Evolutionary conservation across 2,329 filamentous ascomycete genomes (phyloP).

Genomic region (Fusarium papillatum): DNA sequence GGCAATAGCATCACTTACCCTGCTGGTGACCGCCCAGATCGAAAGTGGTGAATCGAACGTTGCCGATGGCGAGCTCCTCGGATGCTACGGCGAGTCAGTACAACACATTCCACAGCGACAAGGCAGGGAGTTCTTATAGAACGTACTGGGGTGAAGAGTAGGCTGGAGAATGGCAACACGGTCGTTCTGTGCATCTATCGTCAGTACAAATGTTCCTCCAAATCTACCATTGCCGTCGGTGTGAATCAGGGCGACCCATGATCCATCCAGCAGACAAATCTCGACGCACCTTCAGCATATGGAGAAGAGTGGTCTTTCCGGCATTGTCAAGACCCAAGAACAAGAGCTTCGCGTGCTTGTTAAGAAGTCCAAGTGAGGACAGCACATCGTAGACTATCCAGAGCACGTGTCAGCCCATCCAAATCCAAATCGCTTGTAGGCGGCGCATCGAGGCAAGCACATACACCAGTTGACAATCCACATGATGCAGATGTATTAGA

Average conservation of each 20-base stretch:
- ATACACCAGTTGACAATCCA: conserved; percentile 98
- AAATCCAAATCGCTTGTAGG: conserved; percentile 21
- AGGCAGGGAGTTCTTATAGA: not conserved
- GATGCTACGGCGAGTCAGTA: conserved; percentile 69
- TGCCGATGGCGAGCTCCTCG: conserved; percentile 93
- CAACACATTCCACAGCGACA: not conserved
- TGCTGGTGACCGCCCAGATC: conserved; percentile 95
- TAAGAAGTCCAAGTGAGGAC: conserved; percentile 87
- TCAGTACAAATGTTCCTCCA: conserved; percentile 38
- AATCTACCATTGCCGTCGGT: conserved; percentile 5
- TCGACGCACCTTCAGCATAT: conserved; percentile 89
- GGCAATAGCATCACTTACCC: conserved; percentile 62
- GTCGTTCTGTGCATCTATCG: conserved; percentile 75
- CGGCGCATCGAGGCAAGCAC: conserved; percentile 49
- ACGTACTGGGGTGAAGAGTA: conserved; percentile 90
- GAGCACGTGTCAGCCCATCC: conserved; percentile 51
- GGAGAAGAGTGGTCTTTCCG: conserved; percentile 92
- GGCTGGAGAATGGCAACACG: conserved; percentile 92
- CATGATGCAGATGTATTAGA: conserved; percentile 68
- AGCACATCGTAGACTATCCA: conserved; percentile 85
- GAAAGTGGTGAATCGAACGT: conserved; percentile 95
- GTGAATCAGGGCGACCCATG: conserved; percentile 3
- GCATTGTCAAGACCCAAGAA: conserved; percentile 96
- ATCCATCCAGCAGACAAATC: conserved; percentile 3
- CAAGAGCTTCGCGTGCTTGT: conserved; percentile 96